Base-by-base conservation (phyloP, 331 rosid genomes). In the Pyrus hybrid region DNA sequence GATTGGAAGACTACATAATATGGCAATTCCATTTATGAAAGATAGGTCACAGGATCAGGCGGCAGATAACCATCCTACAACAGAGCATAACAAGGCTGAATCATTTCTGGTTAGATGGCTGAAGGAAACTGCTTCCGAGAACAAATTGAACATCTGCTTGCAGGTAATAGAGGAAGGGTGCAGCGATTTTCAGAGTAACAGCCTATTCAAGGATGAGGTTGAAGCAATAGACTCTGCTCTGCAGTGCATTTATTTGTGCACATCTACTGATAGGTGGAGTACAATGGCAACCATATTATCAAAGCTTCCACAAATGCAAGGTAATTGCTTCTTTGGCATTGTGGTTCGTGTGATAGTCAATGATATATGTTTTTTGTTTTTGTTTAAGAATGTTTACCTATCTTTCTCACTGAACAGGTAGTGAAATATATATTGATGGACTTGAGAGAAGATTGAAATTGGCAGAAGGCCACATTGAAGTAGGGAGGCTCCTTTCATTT, bases 381-480 rank as follows among this genome's bases (percentile, higher is more conserved):
- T 71, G 33, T 14, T 53, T 53, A 30, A 7, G 66, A 41, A 35
- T 14, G 68, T 5, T 7, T 63, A 30, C 22, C 14, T 17, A 14
- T 33, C 28, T 73, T 70, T 86, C 41, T 69, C 62, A 75, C 67
- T 83, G 77, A 53, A 61, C 86, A 94, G 99, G 81, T 74, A 79
- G 82, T 75, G 82, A 81, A 82, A 25, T 78, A 61, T 75, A 26
- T 76, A 67, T 67, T 76, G 88, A 87, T 80, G 80, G 78, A 78
- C 80, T 89, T 67, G 90, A 89, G 84, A 89, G 83, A 86, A 86
- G 90, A 79, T 78, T 87, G 72, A 88, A 87, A 82, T 70, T 90
- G 84, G 96, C 92, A 28, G 97, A 92, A 85, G 93, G 91, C 76
- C 99, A 92, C 76, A 81, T 94, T 85, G 99, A 94, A 81, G 97